Evolutionary conservation across 345 rosid genomes (phyloP), one percentile per base, ranked within the genome.

Genomic region (Rhizophora mangle): DNA sequence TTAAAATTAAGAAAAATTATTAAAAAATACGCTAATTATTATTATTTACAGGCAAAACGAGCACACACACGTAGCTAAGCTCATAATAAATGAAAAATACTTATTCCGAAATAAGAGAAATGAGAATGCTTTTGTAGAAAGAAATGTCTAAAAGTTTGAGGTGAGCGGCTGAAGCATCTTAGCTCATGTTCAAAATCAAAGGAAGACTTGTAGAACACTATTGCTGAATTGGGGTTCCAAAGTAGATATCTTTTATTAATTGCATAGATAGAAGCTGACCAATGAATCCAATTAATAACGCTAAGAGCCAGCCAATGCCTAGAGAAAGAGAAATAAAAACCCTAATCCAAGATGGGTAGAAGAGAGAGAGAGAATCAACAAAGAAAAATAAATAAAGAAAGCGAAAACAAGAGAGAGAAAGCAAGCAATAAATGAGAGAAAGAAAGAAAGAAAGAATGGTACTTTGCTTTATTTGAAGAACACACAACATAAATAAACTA

Each of bases 271-370:
- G 49, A 15, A 3, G 71, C 66, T 36, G 71, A 67, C 62, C 67
- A 66, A 60, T 53, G 67, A 52, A 8, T 53, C 34, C 24, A 13
- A 36, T 24, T 55, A 34, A 67, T 55, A 36, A 19, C 24, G 13
- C 16, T 16, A 47, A 51, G 52, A 65, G 32, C 8, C 46, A 30
- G 29, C 60, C 51, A 54, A 66, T 54, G 37, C 10, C 8, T 8
- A 9, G 8, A 34, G 37, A 34, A 54, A 60, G 57, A 27, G 26
- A 51, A 1, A 34, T 3, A 21, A 53, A 64, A 68, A 62, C 72
- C 73, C 78, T 57, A 54, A 63, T 69, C 54, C 65, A 57, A 29
- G 30, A 24, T 39, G 46, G 70, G 47, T 63, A 53, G 34, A 59
- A 72, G 64, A 63, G 62, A n/a, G 52, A 30, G 64, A 63, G 54